Conservation (phyloP, 2,329 filamentous ascomycete species). For the Microsporum audouinii region DNA sequence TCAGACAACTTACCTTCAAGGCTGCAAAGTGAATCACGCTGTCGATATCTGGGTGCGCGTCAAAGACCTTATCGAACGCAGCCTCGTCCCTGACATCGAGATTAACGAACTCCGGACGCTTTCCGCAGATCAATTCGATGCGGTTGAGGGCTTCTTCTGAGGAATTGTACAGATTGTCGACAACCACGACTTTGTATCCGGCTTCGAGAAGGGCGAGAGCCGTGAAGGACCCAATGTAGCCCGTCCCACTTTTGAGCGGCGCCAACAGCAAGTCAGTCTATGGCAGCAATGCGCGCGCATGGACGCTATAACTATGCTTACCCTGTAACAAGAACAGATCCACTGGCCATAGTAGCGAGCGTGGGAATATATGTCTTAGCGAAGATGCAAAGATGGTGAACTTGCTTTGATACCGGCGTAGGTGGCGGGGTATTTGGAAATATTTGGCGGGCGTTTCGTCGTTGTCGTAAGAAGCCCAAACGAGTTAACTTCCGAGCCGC, state of each 20-base stretch:
- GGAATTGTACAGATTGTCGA: slow-evolving; percentile 96
- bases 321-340: slow-evolving; percentile 88
- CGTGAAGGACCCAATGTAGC: slow-evolving; percentile 98
- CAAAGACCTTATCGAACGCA: slow-evolving; percentile 75
- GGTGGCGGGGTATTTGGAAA: background rate
- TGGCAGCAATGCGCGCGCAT: slow-evolving; percentile 11
- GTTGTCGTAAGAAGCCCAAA: background rate
- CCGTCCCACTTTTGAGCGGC: slow-evolving; percentile 61
- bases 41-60: slow-evolving; percentile 83
- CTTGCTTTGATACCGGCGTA: background rate
- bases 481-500: background rate
- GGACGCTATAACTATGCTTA: slow-evolving; percentile 40
- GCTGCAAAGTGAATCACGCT: slow-evolving; percentile 98
- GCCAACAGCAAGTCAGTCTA: slow-evolving; percentile 14
- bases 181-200: slow-evolving; percentile 91
- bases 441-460: background rate
- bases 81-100: slow-evolving; percentile 79
- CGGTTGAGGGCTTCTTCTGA: slow-evolving; percentile 83
- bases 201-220: slow-evolving; percentile 81
- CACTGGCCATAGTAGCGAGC: slow-evolving; percentile 53
- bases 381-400: background rate
- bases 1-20: slow-evolving; percentile 58
- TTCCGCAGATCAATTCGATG: slow-evolving; percentile 86
- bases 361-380: slow-evolving; percentile 10
- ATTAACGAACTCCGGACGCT: slow-evolving; percentile 73